These are phyloP conservation scores for Adansonia digitata DNA, from an alignment of 345 rosid genomes.

Conservation along the genomic window DNA sequence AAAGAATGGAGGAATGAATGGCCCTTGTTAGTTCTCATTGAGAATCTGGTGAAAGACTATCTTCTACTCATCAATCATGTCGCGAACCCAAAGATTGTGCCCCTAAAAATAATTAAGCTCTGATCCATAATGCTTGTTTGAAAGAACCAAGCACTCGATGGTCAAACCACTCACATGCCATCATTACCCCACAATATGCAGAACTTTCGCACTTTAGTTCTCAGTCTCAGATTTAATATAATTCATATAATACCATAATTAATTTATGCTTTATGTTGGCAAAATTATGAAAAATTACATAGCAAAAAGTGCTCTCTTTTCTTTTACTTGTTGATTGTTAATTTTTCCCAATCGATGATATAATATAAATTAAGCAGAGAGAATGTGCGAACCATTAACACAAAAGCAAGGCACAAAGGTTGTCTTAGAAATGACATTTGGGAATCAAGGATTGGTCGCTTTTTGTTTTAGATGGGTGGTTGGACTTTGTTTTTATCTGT, in stretches of 20 bases:
- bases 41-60: slow-evolving; percentile 19
- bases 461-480: slow-evolving; percentile 3
- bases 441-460: not conserved
- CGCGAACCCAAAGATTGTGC: slow-evolving; percentile 15
- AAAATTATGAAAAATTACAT: not conserved
- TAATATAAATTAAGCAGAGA: not conserved
- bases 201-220: not conserved
- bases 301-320: not conserved
- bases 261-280: not conserved
- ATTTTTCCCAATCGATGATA: not conserved
- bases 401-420: not conserved
- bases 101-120: slow-evolving; percentile 16
- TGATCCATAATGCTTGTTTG: too few relatives aligned
- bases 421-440: not conserved
- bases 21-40: not conserved
- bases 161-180: slow-evolving; percentile 39
- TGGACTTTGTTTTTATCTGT: slow-evolving; percentile 14
- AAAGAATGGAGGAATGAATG: not conserved
- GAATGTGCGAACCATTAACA: not conserved
- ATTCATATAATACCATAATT: not conserved
- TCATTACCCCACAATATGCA: slow-evolving; percentile 20
- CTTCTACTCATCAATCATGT: slow-evolving; percentile 15
- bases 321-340: not conserved
- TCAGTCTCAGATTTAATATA: not conserved
- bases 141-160: slow-evolving; percentile 8